Evolutionary conservation across 768 basidiomycete species (phyloP), one percentile per base, ranked within the genome.

Genomic region (Russula foetens): DNA sequence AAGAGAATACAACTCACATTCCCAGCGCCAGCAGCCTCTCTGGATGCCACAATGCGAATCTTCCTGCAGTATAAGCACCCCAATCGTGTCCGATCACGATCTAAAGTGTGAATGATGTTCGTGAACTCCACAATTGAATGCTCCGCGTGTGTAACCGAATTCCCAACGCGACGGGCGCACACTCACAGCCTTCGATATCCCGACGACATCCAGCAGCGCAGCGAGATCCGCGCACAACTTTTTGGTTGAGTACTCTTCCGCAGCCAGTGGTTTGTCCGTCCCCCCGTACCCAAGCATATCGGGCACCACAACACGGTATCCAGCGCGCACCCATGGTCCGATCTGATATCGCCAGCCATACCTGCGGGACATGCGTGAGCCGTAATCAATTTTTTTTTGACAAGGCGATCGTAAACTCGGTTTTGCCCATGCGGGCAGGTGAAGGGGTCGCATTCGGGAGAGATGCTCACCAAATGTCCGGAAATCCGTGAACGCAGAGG

Each of bases 401-500:
- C n/a, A n/a, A n/a, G n/a, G n/a, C n/a, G n/a, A n/a, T n/a, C n/a
- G n/a, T n/a, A n/a, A n/a, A n/a, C n/a, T n/a, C n/a, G n/a, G n/a
- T n/a, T n/a, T n/a, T n/a, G n/a, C n/a, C n/a, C n/a, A n/a, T n/a
- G n/a, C n/a, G n/a, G n/a, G n/a, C n/a, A n/a, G n/a, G n/a, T n/a
- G n/a, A n/a, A n/a, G n/a, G n/a, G n/a, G n/a, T n/a, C n/a, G n/a
- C n/a, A n/a, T n/a, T n/a, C n/a, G n/a, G n/a, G n/a, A n/a, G 35
- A 35, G 35, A 35, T 12, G 14, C 35, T 23, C 59, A 77, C 78
- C 76, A 79, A 35, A 76, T 69, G 68, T 92, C 90, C 15, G 90
- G 90, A 69, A 92, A 91, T 1, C 90, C 90, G 68, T 92, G 90
- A 19, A 91, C 63, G 68, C 85, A 86, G n/a, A 91, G 75, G 7